A percentile compares a stretch with the other conserved stretches of the same genome.
These are phyloP conservation scores for Tuber calosporum DNA, from an alignment of 495 filamentous ascomycete genomes.

Conservation along the genomic window DNA sequence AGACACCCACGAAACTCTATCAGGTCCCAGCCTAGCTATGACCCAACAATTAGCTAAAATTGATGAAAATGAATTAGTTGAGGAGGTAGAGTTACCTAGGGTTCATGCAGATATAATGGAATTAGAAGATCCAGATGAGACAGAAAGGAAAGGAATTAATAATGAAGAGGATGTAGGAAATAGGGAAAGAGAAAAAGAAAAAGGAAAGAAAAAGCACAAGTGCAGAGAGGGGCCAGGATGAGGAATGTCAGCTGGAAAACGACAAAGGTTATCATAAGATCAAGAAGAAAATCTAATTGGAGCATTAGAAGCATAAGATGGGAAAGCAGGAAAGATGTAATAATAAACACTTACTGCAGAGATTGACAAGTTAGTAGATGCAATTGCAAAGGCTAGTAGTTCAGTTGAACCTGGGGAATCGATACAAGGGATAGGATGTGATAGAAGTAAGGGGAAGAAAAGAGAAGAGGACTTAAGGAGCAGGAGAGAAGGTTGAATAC, in stretches of 20 bases:
- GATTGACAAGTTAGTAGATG: no score
- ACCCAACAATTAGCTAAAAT: neutral
- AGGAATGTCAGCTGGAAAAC: no score
- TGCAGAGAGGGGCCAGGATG: no score
- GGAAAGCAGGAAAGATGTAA: no score
- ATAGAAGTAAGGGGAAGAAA: neutral
- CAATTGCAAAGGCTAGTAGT: no score
- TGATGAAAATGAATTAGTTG: neutral
- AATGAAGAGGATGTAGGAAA: neutral
- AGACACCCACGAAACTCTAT: neutral
- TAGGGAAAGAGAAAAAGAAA: neutral
- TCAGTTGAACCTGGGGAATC: neutral
- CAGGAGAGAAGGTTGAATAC: neutral
- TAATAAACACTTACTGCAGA: no score
- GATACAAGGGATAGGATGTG: neutral
- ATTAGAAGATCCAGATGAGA: neutral
- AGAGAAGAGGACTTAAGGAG: neutral
- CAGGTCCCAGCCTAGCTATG: neutral
- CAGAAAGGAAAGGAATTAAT: neutral
- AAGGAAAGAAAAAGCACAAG: no score
- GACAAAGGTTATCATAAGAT: no score
- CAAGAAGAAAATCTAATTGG: no score
- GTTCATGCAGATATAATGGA: neutral
- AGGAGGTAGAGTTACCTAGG: neutral
- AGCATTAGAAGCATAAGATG: no score